A percentile compares a stretch with the other conserved stretches of the same genome.
Conservation (phyloP, 140 eudicot genomes). For the Anethum foeniculum region DNA sequence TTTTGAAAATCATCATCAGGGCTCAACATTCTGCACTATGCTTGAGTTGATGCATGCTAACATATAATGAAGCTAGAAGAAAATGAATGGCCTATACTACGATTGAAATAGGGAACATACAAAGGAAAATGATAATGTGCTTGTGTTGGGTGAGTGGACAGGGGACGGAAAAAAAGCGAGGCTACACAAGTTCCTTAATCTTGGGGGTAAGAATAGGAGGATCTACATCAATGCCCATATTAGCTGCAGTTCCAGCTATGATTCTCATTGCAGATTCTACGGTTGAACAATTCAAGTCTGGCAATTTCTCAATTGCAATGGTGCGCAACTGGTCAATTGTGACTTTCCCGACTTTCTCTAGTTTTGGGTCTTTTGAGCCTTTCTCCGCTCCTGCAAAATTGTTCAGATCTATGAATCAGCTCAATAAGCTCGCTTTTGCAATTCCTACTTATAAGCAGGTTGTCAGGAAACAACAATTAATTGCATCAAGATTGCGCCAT, state of each 20-base stretch:
- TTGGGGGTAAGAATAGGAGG: conserved; percentile 77
- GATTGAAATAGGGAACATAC: neutral
- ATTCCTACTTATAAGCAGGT: neutral
- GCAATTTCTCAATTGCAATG: conserved; percentile 79
- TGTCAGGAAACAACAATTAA: neutral
- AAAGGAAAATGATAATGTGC: neutral
- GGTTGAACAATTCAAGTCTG: conserved; percentile 69
- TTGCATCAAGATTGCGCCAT: neutral
- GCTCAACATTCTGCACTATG: neutral
- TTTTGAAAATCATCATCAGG: neutral
- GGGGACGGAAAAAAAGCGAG: neutral
- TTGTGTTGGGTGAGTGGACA: neutral
- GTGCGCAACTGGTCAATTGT: conserved; percentile 73
- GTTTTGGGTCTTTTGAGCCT: conserved; percentile 84
- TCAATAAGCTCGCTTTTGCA: neutral
- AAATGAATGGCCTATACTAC: neutral
- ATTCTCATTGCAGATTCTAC: conserved; percentile 87
- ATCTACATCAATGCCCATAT: conserved; percentile 84
- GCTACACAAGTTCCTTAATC: conserved; percentile 41
- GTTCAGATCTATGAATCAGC: conserved; percentile 5
- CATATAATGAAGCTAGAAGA: neutral
- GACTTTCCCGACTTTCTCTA: conserved; percentile 76
- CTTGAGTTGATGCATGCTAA: neutral
- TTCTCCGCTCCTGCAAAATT: conserved; percentile 64
- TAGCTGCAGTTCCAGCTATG: conserved; percentile 90